Conservation (phyloP, 2,329 filamentous ascomycete species). For the Aureobasidium leucospermi region DNA sequence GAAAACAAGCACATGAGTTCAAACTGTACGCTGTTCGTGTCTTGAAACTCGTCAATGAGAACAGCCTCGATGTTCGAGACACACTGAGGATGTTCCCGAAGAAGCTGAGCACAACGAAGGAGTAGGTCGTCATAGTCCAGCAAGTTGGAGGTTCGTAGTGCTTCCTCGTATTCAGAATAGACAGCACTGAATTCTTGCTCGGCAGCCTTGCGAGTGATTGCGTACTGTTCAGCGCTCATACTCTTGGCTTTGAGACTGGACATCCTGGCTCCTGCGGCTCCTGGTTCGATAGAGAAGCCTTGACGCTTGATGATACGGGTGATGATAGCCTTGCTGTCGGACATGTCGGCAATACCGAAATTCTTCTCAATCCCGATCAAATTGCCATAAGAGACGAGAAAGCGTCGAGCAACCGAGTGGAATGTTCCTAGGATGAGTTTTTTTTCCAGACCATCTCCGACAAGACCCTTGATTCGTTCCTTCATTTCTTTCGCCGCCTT, state of each 20-base stretch:
- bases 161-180: conserved; percentile 70
- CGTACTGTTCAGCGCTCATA: conserved; percentile 39
- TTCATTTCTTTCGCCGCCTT: conserved; percentile 95
- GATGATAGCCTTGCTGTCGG: conserved; percentile 71
- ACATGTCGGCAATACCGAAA: conserved; percentile 84
- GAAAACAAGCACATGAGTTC: conserved; percentile 88
- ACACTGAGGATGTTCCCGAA: conserved; percentile 66
- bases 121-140: conserved; percentile 94
- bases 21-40: conserved; percentile 92
- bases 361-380: conserved; percentile 73
- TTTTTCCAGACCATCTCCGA: conserved; percentile 69
- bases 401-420: conserved; percentile 83
- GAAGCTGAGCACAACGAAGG: conserved; percentile 71
- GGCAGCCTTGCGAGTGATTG: conserved; percentile 36
- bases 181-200: conserved; percentile 58
- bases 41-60: conserved; percentile 94
- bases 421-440: conserved; percentile 87
- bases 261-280: conserved; percentile 66
- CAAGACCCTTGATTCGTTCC: conserved; percentile 68
- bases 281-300: conserved; percentile 62
- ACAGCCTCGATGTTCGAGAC: conserved; percentile 87
- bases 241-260: conserved; percentile 54
- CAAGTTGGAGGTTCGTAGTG: conserved; percentile 68
- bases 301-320: conserved; percentile 65
- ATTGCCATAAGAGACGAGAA: conserved; percentile 75